Evolutionary conservation across 2,329 filamentous ascomycete species (phyloP), one percentile per base, ranked within the genome.

Genomic region (Chrysosporium queenslandicum): DNA sequence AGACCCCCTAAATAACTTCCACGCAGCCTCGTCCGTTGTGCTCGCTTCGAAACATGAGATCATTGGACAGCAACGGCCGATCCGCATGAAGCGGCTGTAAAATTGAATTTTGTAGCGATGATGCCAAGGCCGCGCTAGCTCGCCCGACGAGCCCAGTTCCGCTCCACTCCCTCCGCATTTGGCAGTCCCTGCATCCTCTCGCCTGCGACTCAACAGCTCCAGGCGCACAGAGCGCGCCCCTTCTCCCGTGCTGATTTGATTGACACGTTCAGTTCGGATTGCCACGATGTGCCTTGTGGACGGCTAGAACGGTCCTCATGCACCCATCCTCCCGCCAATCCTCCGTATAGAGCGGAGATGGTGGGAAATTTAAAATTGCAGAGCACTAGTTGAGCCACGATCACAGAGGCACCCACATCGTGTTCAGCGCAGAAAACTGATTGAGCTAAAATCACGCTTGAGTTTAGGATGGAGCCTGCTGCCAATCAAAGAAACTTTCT

Each of bases 401-500:
- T 37, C 45, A 47, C 43, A 29, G 2, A 6, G 16, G 29, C 7
- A 12, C 29, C 27, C 27, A 36, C 23, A 37, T 47, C 32, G 12
- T 21, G 29, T 25, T 45, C 23, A 20, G 4, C 20, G 30, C 3
- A 11, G 12, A 34, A 18, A 37, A 47, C 9, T 18, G 20, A 47
- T 1, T 12, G n/a, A 40, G 36, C 34, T 40, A 43, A 45, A 51
- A 36, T 36, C 27, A 45, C 23, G 40, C 30, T 45, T 18, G 49
- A 45, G n/a, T 29, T 45, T 45, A 29, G 27, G 5, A 45, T 29
- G 40, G 21, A 43, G 21, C 37, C 21, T 29, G 43, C 12, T 39
- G 46, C 36, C 40, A 45, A 51, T 45, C 32, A 51, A 43, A 51
- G 29, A 29, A 25, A 29, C 21, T 18, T 20, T 43, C 29, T 51